Percentiles rank a stretch among this genome's conserved stretches.
These are phyloP conservation scores for Nakaseomyces uthaithaninus DNA, from an alignment of 1,139 yeast species.

Conservation along the genomic window DNA sequence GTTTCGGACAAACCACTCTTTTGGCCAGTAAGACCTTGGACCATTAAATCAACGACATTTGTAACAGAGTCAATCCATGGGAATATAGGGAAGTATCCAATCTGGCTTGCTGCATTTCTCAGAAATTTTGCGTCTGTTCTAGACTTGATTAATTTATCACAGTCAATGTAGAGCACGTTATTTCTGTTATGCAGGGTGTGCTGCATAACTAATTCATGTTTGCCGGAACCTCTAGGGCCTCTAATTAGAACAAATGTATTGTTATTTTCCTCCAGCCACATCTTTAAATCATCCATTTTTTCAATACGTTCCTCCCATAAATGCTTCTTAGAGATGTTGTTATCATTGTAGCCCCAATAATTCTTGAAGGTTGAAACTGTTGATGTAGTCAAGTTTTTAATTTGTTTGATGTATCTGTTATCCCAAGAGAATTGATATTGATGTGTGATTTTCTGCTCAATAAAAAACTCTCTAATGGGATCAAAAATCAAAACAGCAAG, in stretches of 20 bases:
- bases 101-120: constrained; percentile 57
- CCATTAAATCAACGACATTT: constrained; percentile 71
- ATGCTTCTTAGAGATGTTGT: constrained; percentile 35
- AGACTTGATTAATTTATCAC: constrained; percentile 65
- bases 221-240: constrained; percentile 95
- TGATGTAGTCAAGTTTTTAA: constrained; percentile 33
- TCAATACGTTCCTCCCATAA: constrained; percentile 69
- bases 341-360: constrained; percentile 33
- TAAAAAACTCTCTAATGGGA: constrained; percentile 79
- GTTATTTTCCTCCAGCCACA: constrained; percentile 73
- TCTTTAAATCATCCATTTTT: constrained; percentile 55
- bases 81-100: constrained; percentile 90
- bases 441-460: constrained; percentile 63
- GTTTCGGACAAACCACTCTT: constrained; percentile 86
- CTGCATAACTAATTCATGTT: constrained; percentile 67
- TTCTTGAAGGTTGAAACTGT: constrained; percentile 37
- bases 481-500: constrained; percentile 82
- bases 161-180: constrained; percentile 65
- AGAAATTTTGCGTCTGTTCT: constrained; percentile 67
- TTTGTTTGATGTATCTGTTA: constrained; percentile 30
- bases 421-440: constrained; percentile 37
- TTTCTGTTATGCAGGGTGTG: constrained; percentile 51
- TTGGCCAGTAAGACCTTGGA: constrained; percentile 89
- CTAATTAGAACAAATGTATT: constrained; percentile 78
- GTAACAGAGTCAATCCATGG: constrained; percentile 85